Base-by-base conservation (phyloP, 1,284 basidiomycete genomes). In the Boletellus dicymbophilus region DNA sequence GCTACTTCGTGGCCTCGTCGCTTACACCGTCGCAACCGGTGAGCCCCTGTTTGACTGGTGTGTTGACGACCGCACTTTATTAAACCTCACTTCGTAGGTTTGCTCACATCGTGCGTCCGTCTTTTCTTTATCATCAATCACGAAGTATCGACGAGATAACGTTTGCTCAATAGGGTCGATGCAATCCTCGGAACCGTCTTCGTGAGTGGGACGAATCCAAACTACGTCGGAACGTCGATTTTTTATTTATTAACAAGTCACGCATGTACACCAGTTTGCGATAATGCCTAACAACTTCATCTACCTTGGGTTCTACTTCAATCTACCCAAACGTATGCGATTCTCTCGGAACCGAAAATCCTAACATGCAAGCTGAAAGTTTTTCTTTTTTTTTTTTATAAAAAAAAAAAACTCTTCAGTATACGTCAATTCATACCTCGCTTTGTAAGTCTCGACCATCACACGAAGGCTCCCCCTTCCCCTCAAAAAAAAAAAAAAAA, bases 11-110 rank as follows among this genome's bases (percentile, higher is more conserved):
- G 58, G 63, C 2, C 63, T 79, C 8, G 70, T 78, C 63, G 43
- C 68, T 31, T 80, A 78, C 51, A 67, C 72, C 1, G 66, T 80
- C 37, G 73, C 78, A 37, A 78, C 78, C 0, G 76, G 78, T 47
- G 52, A 73, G 52, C 27, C 6, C 11, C 7, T 27, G n/a, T n/a
- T n/a, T n/a, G n/a, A n/a, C n/a, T n/a, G n/a, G n/a, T n/a, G n/a
- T n/a, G n/a, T n/a, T n/a, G n/a, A n/a, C n/a, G 31, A 8, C n/a
- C 8, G 31, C 13, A 27, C n/a, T n/a, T 33, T 16, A n/a, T 31
- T 31, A 6, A 6, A 13, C 5, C n/a, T 33, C 31, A n/a, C n/a
- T 13, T n/a, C n/a, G n/a, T n/a, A 58, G 57, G 57, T 18, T 20
- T 60, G 5, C 52, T 58, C 33, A 30, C 52, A 25, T 52, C 46